phyloP scores from a whole-genome alignment of 2,329 filamentous ascomycete species.

The Nannizziopsis barbatae region DNA sequence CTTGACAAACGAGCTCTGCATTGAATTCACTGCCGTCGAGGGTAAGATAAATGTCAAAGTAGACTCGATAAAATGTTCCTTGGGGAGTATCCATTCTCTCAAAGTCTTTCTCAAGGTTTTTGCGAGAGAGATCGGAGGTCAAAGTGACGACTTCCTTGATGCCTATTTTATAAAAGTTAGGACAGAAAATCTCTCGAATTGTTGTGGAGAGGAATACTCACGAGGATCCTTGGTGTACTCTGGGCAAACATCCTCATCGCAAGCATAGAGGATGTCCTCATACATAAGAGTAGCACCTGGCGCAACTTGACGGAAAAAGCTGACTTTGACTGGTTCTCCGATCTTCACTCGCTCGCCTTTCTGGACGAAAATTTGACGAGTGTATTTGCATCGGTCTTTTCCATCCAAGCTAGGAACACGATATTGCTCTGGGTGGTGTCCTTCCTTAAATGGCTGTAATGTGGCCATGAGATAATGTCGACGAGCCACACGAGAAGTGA shows the following conservation, averaged over 20 bases:
- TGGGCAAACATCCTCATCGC: conserved; percentile 93
- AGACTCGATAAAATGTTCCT: conserved; percentile 79
- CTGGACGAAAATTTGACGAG: conserved; percentile 93
- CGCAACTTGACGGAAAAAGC: conserved; percentile 95
- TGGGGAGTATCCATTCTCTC: conserved; percentile 98
- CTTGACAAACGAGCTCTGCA: conserved; percentile 95
- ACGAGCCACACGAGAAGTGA: conserved; percentile 93
- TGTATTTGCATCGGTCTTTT: conserved; percentile 98
- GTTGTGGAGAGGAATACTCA: conserved; percentile 45
- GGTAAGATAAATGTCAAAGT: conserved; percentile 67
- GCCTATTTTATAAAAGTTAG: conserved; percentile 45
- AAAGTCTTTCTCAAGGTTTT: conserved; percentile 98
- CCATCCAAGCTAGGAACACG: conserved; percentile 92
- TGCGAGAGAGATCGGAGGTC: conserved; percentile 89
- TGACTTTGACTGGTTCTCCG: conserved; percentile 96
- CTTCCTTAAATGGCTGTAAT: conserved; percentile 96
- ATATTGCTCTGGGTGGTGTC: conserved; percentile 95
- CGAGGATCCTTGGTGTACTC: conserved; percentile 99
- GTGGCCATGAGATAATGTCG: conserved; percentile 99
- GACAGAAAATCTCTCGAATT: background rate
- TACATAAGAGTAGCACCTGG: conserved; percentile 98
- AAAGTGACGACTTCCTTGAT: conserved; percentile 99
- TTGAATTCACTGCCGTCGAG: conserved; percentile 97
- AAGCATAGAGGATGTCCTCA: conserved; percentile 94
- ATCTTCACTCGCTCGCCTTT: conserved; percentile 99